These are phyloP conservation scores for Leccinellum rugosiceps DNA, from an alignment of 768 basidiomycete species.

Conservation along the genomic window DNA sequence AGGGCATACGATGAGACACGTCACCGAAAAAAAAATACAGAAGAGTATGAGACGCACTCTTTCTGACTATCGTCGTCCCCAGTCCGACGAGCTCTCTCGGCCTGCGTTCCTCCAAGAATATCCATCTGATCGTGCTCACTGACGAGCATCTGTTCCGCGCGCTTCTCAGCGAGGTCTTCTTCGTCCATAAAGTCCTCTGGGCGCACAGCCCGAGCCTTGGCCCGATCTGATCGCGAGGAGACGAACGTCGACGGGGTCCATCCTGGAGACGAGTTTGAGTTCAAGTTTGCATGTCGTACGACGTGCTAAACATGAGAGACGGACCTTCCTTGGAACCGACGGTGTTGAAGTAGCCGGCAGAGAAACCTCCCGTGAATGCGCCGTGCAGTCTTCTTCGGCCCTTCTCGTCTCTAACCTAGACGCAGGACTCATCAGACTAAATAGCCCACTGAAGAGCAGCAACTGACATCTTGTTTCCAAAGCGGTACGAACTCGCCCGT, in stretches of 20 bases:
- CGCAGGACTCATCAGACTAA: constrained; percentile 12
- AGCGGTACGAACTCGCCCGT: constrained; percentile 92
- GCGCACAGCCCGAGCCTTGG: constrained; percentile 51
- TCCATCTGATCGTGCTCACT: constrained; percentile 81
- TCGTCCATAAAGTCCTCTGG: constrained; percentile 99
- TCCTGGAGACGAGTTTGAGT: constrained; percentile 49
- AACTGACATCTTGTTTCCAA: constrained; percentile 92
- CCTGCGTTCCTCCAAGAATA: constrained; percentile 53
- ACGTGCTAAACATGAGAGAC: constrained; percentile 4
- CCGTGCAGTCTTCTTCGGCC: constrained; percentile 92
- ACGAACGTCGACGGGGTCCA: constrained; percentile 93
- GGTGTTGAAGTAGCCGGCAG: constrained; percentile 94
- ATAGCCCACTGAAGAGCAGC: constrained; percentile 16
- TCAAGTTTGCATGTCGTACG: neutral
- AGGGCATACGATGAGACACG: neutral
- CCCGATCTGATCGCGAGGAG: constrained; percentile 78
- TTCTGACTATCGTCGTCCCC: constrained; percentile 42
- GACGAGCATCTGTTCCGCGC: constrained; percentile 69
- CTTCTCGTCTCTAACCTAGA: constrained; percentile 87
- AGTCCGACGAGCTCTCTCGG: constrained; percentile 36
- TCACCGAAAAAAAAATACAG: neutral
- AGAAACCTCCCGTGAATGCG: constrained; percentile 97
- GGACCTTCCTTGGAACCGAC: constrained; percentile 95
- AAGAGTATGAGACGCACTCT: constrained; percentile 20
- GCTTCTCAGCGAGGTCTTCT: constrained; percentile 85